Evolutionary conservation across 768 basidiomycete species (phyloP), one percentile per base, ranked within the genome.

Genomic region (Suillus ampliporus): DNA sequence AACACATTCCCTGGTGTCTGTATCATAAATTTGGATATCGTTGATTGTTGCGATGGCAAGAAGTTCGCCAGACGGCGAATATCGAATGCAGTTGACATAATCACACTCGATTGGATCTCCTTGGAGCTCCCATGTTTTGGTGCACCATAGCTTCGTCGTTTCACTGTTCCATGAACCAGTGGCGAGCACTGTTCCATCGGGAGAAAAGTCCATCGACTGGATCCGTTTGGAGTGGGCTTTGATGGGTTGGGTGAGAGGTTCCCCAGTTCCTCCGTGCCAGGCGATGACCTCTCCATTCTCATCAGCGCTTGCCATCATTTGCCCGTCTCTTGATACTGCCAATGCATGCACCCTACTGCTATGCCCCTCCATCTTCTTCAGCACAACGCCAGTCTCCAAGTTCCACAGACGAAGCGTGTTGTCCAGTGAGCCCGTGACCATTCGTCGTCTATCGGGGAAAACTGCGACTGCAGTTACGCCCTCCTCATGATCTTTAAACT

Each of bases 311-410:
- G 51, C 51, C n/a, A 52, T 21, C 6, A 52, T 11, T 34, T 34
- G 31, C 11, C 51, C 31, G 7, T 52, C n/a, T 52, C 31, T 10
- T 34, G 50, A 34, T n/a, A 51, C 5, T 5, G 19, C 19, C 50
- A 51, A 31, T 19, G 3, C 6, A 9, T 1, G 2, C 17, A 51
- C 11, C 5, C 3, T 1, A n/a, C 3, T 11, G 10, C 28, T 11
- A 51, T 13, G 10, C 5, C 50, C 51, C n/a, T n/a, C n/a, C 51
- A 52, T 35, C 31, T 52, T 35, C n/a, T 52, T 52, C n/a, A 52
- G n/a, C 31, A 52, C 6, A n/a, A 21, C 31, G 11, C 31, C 31
- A 4, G 19, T 34, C 51, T 52, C 34, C 19, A 52, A 52, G 31
- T 52, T 31, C 50, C 50, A 52, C 28, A 52, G 50, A 21, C 31